Evolutionary conservation across 73 alveolate species (phyloP).

Genomic region (Tetrahymena elliotti): DNA sequence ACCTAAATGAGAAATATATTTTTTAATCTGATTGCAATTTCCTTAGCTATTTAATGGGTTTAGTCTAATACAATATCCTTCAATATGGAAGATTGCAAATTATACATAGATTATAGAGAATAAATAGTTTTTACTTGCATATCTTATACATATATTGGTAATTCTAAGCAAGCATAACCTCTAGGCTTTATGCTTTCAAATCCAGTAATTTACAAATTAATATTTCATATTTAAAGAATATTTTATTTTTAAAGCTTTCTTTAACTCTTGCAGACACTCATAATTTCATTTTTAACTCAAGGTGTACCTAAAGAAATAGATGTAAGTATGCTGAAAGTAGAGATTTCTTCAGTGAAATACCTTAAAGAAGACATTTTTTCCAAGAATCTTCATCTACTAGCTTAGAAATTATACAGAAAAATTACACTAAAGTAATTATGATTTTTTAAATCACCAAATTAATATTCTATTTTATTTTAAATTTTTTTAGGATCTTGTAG

Average conservation of each 20-base stretch:
- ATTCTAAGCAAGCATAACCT: background rate
- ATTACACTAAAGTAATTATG: too few relatives aligned
- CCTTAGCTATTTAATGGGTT: too few relatives aligned
- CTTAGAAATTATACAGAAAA: too few relatives aligned
- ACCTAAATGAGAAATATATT: too few relatives aligned
- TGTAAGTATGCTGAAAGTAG: background rate
- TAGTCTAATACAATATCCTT: background rate
- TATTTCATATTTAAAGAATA: too few relatives aligned
- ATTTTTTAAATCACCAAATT: too few relatives aligned
- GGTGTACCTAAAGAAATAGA: background rate
- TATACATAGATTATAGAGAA: background rate
- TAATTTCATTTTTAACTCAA: background rate
- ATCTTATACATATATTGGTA: background rate
- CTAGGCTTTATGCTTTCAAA: background rate
- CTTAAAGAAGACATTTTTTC: too few relatives aligned
- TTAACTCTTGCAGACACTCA: background rate
- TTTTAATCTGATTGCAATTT: background rate
- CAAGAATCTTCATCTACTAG: too few relatives aligned
- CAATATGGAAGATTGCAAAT: background rate
- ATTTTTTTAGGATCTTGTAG: too few relatives aligned
- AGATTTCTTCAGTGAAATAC: too few relatives aligned
- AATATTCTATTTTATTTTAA: too few relatives aligned
- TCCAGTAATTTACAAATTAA: background rate
- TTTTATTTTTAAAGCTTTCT: background rate
- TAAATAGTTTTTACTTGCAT: background rate